Evolutionary conservation across 1,139 yeast genomes (phyloP).

Genomic region (Suhomyces yuchorum): DNA sequence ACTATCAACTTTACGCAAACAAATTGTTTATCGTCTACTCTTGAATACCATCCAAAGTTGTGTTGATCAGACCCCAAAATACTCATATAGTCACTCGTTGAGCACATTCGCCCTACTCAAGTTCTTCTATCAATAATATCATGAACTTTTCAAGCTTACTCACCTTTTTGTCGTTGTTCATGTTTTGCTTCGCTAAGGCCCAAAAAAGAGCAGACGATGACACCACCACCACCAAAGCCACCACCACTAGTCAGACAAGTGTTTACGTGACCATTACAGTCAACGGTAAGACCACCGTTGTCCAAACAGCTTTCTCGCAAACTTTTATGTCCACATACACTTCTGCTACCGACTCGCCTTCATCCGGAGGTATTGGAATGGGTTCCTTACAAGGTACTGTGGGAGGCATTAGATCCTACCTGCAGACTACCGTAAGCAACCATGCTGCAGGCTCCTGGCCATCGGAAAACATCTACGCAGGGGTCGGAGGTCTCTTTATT

Average conservation of each 20-base stretch:
- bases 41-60: background rate
- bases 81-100: background rate
- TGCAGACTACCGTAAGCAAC: conserved; percentile 26
- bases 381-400: conserved; percentile 38
- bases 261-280: conserved; percentile 43
- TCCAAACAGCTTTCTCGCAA: conserved; percentile 35
- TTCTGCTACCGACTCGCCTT: conserved; percentile 22
- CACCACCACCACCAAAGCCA: conserved; percentile 1
- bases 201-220: conserved; percentile 7
- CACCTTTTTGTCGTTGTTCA: conserved; percentile 5
- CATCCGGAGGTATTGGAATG: conserved; percentile 40
- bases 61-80: background rate
- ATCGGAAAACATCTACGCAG: conserved; percentile 16
- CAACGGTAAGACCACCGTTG: conserved; percentile 32
- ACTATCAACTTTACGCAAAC: background rate
- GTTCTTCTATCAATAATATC: background rate
- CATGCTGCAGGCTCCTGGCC: conserved; percentile 12
- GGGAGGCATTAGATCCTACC: conserved; percentile 39
- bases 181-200: conserved; percentile 6
- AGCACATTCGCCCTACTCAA: background rate
- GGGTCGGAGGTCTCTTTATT: conserved; percentile 18
- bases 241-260: conserved; percentile 10
- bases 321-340: conserved; percentile 31
- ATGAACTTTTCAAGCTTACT: conserved; percentile 7
- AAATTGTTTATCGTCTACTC: background rate